phyloP scores from a whole-genome alignment of 768 basidiomycete species.

The Coprinopsis sp. region DNA sequence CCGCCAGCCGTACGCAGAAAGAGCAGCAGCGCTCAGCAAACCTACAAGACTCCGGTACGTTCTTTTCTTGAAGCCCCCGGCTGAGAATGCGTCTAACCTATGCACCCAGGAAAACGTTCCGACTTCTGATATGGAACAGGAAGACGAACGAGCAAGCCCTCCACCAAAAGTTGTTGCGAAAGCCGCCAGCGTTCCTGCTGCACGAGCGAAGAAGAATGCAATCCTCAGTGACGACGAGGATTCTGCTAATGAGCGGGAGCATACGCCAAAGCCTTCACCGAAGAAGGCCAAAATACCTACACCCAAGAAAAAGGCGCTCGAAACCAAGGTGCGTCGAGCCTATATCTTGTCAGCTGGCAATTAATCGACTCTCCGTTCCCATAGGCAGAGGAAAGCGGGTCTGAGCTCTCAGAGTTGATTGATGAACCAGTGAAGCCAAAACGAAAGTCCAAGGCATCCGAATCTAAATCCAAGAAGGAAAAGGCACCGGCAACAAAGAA shows the following conservation, averaged over 20 bases:
- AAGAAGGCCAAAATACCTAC: not conserved
- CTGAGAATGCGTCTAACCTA: not conserved
- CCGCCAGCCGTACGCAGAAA: conserved; percentile 13
- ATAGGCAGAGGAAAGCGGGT: conserved; percentile 40
- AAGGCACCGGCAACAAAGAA: conserved; percentile 26
- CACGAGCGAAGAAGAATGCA: not conserved
- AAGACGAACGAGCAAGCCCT: conserved; percentile 17
- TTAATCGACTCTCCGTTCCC: not conserved
- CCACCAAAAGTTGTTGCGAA: not conserved
- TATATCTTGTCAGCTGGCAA: too few species aligned
- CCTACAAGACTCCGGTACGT: conserved; percentile 38
- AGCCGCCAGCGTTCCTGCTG: not conserved
- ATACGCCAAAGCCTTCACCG: not conserved
- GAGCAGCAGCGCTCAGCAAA: conserved; percentile 18
- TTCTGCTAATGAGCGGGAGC: not conserved
- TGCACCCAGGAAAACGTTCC: conserved; percentile 23
- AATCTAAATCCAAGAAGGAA: conserved; percentile 15
- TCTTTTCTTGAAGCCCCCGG: not conserved
- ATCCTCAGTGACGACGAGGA: conserved; percentile 2
- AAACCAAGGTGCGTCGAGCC: not conserved
- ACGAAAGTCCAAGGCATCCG: conserved; percentile 21
- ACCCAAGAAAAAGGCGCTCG: not conserved
- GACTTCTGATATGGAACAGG: conserved; percentile 35
- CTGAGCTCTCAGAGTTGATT: conserved; percentile 55
- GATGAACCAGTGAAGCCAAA: conserved; percentile 53